Percentiles rank a stretch among this genome's conserved stretches.
phyloP scores from a whole-genome alignment of 257 asterid genomes.

The Solanum pinnatisectum region DNA sequence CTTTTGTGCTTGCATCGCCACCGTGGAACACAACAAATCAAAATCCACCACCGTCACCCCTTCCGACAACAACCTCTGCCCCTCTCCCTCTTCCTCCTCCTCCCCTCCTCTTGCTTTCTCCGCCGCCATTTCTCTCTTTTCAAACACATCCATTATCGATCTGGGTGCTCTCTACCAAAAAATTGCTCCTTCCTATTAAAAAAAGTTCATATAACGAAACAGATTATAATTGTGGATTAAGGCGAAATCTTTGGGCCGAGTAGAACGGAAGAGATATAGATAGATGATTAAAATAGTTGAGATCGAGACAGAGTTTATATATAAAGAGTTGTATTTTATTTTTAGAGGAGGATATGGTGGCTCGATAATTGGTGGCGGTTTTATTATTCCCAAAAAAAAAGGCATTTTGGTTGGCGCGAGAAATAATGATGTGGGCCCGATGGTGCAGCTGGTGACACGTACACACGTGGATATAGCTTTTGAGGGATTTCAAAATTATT shows the following conservation, averaged over 20 bases:
- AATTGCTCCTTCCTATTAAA: conserved; percentile 6
- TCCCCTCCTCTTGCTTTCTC: not conserved
- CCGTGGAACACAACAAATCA: conserved; percentile 83
- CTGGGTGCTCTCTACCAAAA: conserved; percentile 1
- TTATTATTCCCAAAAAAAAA: not conserved
- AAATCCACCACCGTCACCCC: conserved; percentile 68
- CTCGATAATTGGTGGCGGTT: not conserved
- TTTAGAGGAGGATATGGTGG: not conserved
- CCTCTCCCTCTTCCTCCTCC: conserved; percentile 25
- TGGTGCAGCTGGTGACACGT: conserved; percentile 25
- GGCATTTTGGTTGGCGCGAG: conserved; percentile 41
- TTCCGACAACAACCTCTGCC: conserved; percentile 40
- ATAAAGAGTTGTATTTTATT: not conserved
- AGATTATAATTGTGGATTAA: not conserved
- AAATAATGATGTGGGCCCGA: conserved; percentile 13
- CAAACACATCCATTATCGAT: conserved; percentile 20
- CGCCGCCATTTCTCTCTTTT: conserved; percentile 18
- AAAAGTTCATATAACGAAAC: not conserved
- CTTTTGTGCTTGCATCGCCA: conserved; percentile 65
- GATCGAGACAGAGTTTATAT: not conserved
- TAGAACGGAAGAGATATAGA: not conserved
- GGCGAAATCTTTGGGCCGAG: not conserved
- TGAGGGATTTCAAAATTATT: not conserved
- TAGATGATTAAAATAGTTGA: not conserved
- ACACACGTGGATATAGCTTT: not conserved